Base-by-base conservation (phyloP, 2,329 filamentous ascomycete genomes). In the Fusarium newnesense region DNA sequence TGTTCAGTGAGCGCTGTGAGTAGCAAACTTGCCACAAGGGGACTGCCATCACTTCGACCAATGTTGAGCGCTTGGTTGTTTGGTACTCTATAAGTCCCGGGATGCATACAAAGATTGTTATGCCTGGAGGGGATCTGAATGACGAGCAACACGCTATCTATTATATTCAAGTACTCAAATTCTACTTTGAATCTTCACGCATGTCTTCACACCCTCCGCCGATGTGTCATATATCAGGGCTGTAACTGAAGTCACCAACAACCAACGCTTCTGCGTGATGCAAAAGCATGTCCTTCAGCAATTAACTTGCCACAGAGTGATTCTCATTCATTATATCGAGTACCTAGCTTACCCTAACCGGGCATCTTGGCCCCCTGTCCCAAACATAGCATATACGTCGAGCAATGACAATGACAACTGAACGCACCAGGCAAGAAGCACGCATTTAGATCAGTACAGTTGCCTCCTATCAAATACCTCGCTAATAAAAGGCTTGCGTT, bases 71-170 rank as follows among this genome's bases (percentile, higher is more conserved):
- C 28, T 43, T 18, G 21, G 15, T 42, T 49, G 60, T 64, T 59
- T 57, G 61, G 30, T 32, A 44, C 53, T 56, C 63, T 60, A 56
- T 61, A 61, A 59, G 58, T 64, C 57, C 40, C 58, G 61, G 60
- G 26, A 42, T 56, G 46, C 49, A 53, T 50, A 47, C 60, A 40
- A 36, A 40, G 53, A 59, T 43, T 56, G 21, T 57, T 28, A 58
- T 58, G 64, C 61, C 61, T 68, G 47, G 52, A 60, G 24, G 19
- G 24, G 10, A 16, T 11, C 24, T 37, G 24, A 28, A 53, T 53
- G 32, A 21, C 15, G 24, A 16, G 24, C 10, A 53, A 53, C 19
- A n/a, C 3, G 13, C 13, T 26, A n/a, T 37, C 19, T 28, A 10
- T 18, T 39, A 12, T 16, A 16, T 37, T 39, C 24, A n/a, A 28